Evolutionary conservation across 2,329 filamentous ascomycete genomes (phyloP).

Genomic region (Aspergillus pseudoglaucus): DNA sequence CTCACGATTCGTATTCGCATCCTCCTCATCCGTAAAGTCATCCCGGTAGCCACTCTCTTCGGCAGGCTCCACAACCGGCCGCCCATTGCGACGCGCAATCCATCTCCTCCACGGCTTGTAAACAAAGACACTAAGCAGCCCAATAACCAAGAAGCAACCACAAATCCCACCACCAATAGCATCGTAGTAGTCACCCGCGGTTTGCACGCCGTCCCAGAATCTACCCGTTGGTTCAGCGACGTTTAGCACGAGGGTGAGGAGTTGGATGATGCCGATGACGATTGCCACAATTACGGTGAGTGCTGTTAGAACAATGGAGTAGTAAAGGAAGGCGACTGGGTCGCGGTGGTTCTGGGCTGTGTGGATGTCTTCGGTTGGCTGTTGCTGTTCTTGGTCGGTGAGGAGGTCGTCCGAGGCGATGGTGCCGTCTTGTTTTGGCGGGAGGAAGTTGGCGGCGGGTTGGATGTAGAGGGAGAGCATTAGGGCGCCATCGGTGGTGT

Average conservation of each 20-base stretch:
- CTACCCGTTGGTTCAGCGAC: conserved; percentile 64
- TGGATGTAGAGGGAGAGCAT: conserved; percentile 90
- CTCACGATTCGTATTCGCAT: neutral
- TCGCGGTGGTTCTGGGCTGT: conserved; percentile 56
- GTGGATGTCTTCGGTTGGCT: conserved; percentile 5
- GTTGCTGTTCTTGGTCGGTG: conserved; percentile 12
- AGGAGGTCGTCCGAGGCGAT: conserved; percentile 11
- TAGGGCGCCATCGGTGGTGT: conserved; percentile 84
- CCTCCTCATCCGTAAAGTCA: conserved; percentile 5
- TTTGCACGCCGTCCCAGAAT: conserved; percentile 88
- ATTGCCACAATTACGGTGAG: conserved; percentile 79
- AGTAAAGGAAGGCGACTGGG: conserved; percentile 84
- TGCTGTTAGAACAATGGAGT: conserved; percentile 78
- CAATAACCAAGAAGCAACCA: conserved; percentile 73
- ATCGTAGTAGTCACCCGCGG: conserved; percentile 73
- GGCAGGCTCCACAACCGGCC: conserved; percentile 2
- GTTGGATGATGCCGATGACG: conserved; percentile 78
- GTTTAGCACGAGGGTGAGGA: conserved; percentile 71
- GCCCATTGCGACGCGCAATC: conserved; percentile 39
- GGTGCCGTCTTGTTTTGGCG: conserved; percentile 17
- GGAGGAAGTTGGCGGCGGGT: conserved; percentile 36
- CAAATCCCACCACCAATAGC: conserved; percentile 82
- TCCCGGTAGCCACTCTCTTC: conserved; percentile 20
- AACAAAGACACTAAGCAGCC: conserved; percentile 62
- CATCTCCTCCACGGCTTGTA: conserved; percentile 73